These are phyloP conservation scores for Phaeodactylum tricornutum DNA, from an alignment of 108 stramenopile genomes.

Conservation along the genomic window DNA sequence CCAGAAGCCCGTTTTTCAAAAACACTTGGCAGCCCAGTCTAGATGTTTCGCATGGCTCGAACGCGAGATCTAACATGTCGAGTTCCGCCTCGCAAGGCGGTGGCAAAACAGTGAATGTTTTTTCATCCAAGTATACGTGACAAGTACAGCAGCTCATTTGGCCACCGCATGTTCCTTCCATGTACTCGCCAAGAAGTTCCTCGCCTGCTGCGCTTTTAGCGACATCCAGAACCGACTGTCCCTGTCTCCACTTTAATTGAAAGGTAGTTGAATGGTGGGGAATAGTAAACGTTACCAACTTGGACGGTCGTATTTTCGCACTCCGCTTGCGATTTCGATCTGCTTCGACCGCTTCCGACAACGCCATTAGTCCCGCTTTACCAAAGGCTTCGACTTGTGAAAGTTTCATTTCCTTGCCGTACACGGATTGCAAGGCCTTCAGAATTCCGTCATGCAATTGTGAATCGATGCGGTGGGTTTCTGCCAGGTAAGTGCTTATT, in stretches of 20 bases:
- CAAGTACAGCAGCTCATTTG: slow-evolving; percentile 75
- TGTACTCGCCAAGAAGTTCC: slow-evolving; percentile 33
- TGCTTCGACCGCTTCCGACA: slow-evolving; percentile 14
- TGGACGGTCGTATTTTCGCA: slow-evolving; percentile 4
- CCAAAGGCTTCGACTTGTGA: slow-evolving; percentile 20
- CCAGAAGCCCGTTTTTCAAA: slow-evolving; percentile 30
- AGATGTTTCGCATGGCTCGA: slow-evolving; percentile 33
- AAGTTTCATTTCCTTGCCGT: slow-evolving; percentile 10
- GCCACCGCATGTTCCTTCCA: slow-evolving; percentile 72
- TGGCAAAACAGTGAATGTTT: slow-evolving; percentile 34
- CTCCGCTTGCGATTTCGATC: slow-evolving; percentile 1
- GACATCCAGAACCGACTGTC: slow-evolving; percentile 18
- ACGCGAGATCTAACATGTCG: slow-evolving; percentile 72
- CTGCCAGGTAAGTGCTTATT: neutral
- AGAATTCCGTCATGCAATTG: slow-evolving; percentile 13
- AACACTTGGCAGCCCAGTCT: slow-evolving; percentile 60
- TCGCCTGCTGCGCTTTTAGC: slow-evolving; percentile 9
- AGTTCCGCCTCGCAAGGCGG: slow-evolving; percentile 43
- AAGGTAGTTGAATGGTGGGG: slow-evolving; percentile 16
- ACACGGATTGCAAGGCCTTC: slow-evolving; percentile 15
- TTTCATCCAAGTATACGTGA: slow-evolving; percentile 57
- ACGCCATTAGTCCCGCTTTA: slow-evolving; percentile 11
- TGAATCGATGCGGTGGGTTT: neutral
- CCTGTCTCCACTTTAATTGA: slow-evolving; percentile 11
- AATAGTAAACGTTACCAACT: slow-evolving; percentile 2